phyloP scores from a whole-genome alignment of 257 asterid genomes.

The Ehretia macrophylla region DNA sequence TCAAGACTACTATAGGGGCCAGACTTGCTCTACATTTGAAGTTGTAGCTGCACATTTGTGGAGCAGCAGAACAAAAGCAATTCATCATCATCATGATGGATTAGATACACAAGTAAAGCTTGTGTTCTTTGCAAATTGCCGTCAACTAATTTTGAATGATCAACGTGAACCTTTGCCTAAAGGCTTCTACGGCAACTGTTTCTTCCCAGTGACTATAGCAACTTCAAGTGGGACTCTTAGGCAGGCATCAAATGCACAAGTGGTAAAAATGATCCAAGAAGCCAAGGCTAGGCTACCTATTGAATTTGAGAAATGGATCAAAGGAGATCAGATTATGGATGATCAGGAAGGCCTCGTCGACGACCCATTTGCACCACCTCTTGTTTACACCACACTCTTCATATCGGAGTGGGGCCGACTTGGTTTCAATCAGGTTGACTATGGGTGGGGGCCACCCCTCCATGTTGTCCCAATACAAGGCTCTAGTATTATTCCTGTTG shows the following conservation, averaged over 20 bases:
- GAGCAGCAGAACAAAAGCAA: constrained; percentile 35
- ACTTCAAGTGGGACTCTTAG: constrained; percentile 13
- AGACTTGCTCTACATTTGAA: constrained; percentile 40
- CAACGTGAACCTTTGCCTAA: constrained; percentile 23
- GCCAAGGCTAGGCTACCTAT: constrained; percentile 28
- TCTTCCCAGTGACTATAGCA: constrained; percentile 38
- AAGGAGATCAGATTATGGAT: constrained; percentile 3
- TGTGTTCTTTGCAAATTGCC: constrained; percentile 52
- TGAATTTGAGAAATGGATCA: constrained; percentile 26
- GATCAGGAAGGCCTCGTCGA: background rate
- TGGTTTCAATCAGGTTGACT: constrained; percentile 47
- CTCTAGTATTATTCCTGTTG: constrained; percentile 39
- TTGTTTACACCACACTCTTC: constrained; percentile 37
- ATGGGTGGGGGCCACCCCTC: constrained; percentile 54
- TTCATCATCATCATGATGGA: constrained; percentile 12
- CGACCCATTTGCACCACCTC: constrained; percentile 38
- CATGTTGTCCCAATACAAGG: constrained; percentile 50
- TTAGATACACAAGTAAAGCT: constrained; percentile 22
- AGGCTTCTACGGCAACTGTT: constrained; percentile 57
- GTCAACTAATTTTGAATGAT: constrained; percentile 17
- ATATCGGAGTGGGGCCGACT: constrained; percentile 55
- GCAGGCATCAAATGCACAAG: constrained; percentile 18
- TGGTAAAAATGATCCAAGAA: constrained; percentile 43
- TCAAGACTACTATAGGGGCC: constrained; percentile 12
- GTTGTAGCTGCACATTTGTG: constrained; percentile 40